Percentiles rank a stretch among this genome's conserved stretches.
Evolutionary conservation across 345 rosid species (phyloP).

Genomic region (Capsella bursapastoris): DNA sequence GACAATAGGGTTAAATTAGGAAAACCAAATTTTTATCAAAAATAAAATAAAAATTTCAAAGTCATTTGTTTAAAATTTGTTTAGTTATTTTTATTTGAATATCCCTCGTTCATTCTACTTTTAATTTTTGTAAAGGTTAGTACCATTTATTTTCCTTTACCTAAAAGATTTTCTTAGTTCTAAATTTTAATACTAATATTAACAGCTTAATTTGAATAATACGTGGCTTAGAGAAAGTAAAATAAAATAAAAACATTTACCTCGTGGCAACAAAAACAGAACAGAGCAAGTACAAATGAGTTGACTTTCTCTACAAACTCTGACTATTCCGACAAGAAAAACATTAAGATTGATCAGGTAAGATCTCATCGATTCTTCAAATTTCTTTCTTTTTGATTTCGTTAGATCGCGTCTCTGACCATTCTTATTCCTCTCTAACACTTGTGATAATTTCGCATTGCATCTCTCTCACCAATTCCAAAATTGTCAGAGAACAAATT

Average conservation of each 20-base stretch:
- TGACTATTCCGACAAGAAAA: slow-evolving; percentile 33
- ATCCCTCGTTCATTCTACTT: neutral
- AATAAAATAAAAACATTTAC: neutral
- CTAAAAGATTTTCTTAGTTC: no score
- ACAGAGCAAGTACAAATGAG: slow-evolving; percentile 17
- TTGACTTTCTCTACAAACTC: slow-evolving; percentile 14
- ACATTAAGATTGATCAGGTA: slow-evolving; percentile 3
- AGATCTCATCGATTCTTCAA: slow-evolving; percentile 7
- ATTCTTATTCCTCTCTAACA: slow-evolving; percentile 23
- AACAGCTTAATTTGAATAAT: neutral
- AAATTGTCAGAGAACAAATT: neutral
- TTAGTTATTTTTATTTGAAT: neutral
- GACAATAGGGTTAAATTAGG: neutral
- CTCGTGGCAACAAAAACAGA: slow-evolving; percentile 26
- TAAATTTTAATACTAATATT: neutral
- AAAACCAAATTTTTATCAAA: neutral
- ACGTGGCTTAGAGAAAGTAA: slow-evolving; percentile 3
- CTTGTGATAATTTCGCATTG: neutral
- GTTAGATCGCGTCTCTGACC: slow-evolving; percentile 24
- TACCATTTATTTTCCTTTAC: neutral
- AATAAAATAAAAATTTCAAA: no score
- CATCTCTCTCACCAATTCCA: neutral
- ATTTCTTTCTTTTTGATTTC: neutral
- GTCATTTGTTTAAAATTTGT: no score
- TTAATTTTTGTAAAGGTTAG: neutral